Evolutionary conservation across 2,329 filamentous ascomycete species (phyloP).

Genomic region (Didymellaceae sp.): DNA sequence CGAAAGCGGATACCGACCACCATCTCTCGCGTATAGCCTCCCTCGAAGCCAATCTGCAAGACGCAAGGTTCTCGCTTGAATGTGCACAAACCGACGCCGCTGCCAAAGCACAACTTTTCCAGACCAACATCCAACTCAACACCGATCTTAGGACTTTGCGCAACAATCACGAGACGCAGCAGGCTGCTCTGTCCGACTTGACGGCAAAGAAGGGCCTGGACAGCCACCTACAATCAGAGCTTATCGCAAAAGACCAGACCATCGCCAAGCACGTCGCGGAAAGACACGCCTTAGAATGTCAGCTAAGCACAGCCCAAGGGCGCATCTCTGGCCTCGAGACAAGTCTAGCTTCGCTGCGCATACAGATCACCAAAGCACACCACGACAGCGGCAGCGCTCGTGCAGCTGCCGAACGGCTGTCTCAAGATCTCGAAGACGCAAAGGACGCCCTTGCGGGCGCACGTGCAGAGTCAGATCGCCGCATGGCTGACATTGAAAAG

Average conservation of each 20-base stretch:
- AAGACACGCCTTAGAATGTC: conserved; percentile 36
- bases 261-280: conserved; percentile 30
- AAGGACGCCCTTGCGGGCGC: conserved; percentile 36
- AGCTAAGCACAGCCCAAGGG: conserved; percentile 34
- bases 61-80: conserved; percentile 35
- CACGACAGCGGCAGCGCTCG: conserved; percentile 33
- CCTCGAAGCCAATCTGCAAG: conserved; percentile 33
- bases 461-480: conserved; percentile 35
- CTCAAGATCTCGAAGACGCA: conserved; percentile 34
- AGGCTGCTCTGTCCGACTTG: conserved; percentile 2
- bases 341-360: conserved; percentile 36
- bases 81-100: conserved; percentile 34
- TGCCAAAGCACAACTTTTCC: conserved; percentile 36
- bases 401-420: conserved; percentile 35
- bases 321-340: conserved; percentile 40
- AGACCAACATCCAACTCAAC: conserved; percentile 33
- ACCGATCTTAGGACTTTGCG: conserved; percentile 28
- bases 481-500: conserved; percentile 38
- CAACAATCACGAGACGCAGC: conserved; percentile 25
- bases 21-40: conserved; percentile 15
- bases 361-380: conserved; percentile 43
- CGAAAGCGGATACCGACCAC: neutral
- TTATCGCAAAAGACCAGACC: conserved; percentile 35
- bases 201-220: conserved; percentile 9
- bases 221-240: conserved; percentile 31